These are phyloP conservation scores for Myriosclerotinia curreyana DNA, from an alignment of 2,329 filamentous ascomycete species.

Conservation along the genomic window DNA sequence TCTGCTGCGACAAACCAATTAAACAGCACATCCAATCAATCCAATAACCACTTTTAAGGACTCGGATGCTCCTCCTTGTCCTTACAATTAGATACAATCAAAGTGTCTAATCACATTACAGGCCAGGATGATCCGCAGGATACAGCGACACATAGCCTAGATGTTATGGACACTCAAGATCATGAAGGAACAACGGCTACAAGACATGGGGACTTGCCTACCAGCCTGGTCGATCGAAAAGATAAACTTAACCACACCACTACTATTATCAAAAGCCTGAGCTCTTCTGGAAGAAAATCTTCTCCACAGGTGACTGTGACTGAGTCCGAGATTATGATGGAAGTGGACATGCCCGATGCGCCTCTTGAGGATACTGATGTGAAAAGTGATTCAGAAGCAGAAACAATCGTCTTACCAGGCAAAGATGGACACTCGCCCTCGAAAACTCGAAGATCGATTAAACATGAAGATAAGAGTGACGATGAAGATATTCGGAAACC, in stretches of 20 bases:
- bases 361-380: conserved; percentile 29
- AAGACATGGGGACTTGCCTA: conserved; percentile 29
- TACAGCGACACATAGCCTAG: conserved; percentile 35
- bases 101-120: conserved; percentile 38
- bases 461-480: conserved; percentile 62
- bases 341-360: conserved; percentile 28
- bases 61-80: conserved; percentile 38
- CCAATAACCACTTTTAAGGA: conserved; percentile 14
- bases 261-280: conserved; percentile 30
- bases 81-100: conserved; percentile 35
- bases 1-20: conserved; percentile 21
- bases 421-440: conserved; percentile 63
- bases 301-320: conserved; percentile 34
- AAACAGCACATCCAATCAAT: not conserved
- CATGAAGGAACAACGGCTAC: conserved; percentile 30
- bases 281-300: conserved; percentile 35
- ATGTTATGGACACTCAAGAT: conserved; percentile 38
- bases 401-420: conserved; percentile 66
- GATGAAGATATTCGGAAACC: conserved; percentile 44
- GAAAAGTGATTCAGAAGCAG: conserved; percentile 67
- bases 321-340: conserved; percentile 27
- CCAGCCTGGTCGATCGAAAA: conserved; percentile 26
- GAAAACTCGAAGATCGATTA: conserved; percentile 58
- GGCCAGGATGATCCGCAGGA: conserved; percentile 37
- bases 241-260: conserved; percentile 29